Base-by-base conservation (phyloP, 2,329 filamentous ascomycete genomes). In the Aspergillus sp. region DNA sequence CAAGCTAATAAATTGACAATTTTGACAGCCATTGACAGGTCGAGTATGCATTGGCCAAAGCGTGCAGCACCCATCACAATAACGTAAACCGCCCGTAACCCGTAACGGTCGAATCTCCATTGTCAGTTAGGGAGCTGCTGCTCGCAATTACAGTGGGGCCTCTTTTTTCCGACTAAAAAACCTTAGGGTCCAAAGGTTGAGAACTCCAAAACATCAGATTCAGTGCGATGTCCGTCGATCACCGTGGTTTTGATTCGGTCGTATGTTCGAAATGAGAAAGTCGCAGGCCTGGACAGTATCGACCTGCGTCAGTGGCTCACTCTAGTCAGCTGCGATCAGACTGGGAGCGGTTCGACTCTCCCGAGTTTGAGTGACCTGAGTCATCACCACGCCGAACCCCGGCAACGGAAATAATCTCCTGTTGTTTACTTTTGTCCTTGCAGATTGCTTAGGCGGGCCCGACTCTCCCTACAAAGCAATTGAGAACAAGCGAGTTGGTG, bases 1-100 rank as follows among this genome's bases (percentile, higher is more conserved):
- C 19, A 41, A 19, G 23, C 41, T 38, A 42, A 30, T 55, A 36
- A 47, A 39, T 41, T 41, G 53, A 30, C 53, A 44, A 44, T 32
- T 42, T 25, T 62, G 60, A 57, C 60, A 62, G 57, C 60, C 48
- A 54, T 49, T 60, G 60, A 60, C 60, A 62, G 57, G 57, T 57
- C 52, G 48, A 56, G 42, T 48, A 49, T 54, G 54, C 60, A 51
- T 52, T 58, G 57, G 56, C 58, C 60, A 53, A 52, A 56, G 48
- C 53, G 53, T 60, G 48, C 53, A 53, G 27, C 53, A 62, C 56
- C 32, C 56, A 55, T 52, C 47, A 54, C 59, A 53, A 59, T 38
- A 44, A 41, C 53, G 42, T 47, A 55, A 44, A 47, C 10, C 17
- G 15, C 36, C 38, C 21, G 32, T 42, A 54, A 7, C 8, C 39